A percentile compares a stretch with the other conserved stretches of the same genome.
phyloP scores from a whole-genome alignment of 345 rosid species.

The Gossypium longicalyx region DNA sequence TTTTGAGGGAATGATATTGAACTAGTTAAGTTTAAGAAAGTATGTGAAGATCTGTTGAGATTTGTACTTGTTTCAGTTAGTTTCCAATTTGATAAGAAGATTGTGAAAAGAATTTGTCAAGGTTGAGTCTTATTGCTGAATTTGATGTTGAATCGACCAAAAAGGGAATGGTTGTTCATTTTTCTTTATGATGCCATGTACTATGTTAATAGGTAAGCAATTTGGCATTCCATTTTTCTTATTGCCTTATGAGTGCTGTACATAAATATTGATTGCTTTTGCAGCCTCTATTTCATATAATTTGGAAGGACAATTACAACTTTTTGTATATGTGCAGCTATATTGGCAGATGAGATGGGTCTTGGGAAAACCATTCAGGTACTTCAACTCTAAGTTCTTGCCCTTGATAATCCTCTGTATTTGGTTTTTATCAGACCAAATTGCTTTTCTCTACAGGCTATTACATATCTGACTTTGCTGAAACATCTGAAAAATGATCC shows the following conservation, averaged over 20 bases:
- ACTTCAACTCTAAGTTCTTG: slow-evolving; percentile 11
- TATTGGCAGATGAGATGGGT: slow-evolving; percentile 98
- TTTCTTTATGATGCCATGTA: not conserved
- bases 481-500: slow-evolving; percentile 75
- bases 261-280: not conserved
- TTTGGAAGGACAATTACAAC: slow-evolving; percentile 19
- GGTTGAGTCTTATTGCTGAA: not conserved
- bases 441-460: slow-evolving; percentile 52
- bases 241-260: not conserved
- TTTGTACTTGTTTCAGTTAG: not conserved
- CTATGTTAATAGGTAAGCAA: not conserved
- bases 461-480: slow-evolving; percentile 75
- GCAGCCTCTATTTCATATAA: not conserved
- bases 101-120: not conserved
- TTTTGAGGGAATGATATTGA: not conserved
- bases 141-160: not conserved
- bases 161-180: not conserved
- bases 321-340: slow-evolving; percentile 56
- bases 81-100: not conserved
- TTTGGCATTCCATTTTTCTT: not conserved
- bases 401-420: slow-evolving; percentile 7
- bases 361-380: slow-evolving; percentile 99
- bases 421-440: slow-evolving; percentile 14
- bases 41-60: not conserved
- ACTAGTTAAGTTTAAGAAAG: not conserved